Evolutionary conservation across 108 stramenopile species (phyloP).

Genomic region (Nitzschia putrida): DNA sequence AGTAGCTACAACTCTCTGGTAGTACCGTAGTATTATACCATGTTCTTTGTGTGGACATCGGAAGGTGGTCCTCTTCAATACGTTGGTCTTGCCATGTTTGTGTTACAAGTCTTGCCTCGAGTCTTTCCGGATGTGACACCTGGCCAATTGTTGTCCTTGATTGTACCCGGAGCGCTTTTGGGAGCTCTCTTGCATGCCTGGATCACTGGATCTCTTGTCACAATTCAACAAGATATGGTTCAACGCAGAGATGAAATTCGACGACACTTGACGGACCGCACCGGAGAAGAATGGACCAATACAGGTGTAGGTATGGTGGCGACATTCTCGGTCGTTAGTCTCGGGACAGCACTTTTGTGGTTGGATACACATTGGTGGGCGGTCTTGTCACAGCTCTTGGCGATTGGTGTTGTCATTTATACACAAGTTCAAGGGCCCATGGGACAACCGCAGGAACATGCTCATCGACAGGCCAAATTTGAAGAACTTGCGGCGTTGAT

Average conservation of each 20-base stretch:
- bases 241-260: background rate
- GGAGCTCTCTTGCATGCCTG: conserved; percentile 2
- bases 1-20: too few relatives aligned
- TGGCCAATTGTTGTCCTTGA: background rate
- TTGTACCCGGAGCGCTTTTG: background rate
- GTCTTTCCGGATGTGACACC: conserved; percentile 5
- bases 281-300: conserved; percentile 3
- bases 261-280: background rate
- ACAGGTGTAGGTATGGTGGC: background rate
- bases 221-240: background rate
- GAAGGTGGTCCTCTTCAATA: conserved; percentile 37
- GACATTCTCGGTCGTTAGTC: background rate
- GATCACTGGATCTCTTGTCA: background rate
- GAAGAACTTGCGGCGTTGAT: conserved; percentile 22
- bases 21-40: background rate
- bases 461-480: conserved; percentile 17
- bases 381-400: conserved; percentile 8
- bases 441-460: background rate
- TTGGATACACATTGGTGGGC: conserved; percentile 15
- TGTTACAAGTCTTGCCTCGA: conserved; percentile 16
- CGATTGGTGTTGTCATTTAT: conserved; percentile 9
- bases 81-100: conserved; percentile 25
- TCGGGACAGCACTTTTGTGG: background rate
- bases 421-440: background rate
- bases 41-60: conserved; percentile 36